Evolutionary conservation across 2,329 filamentous ascomycete species (phyloP), one percentile per base, ranked within the genome.

Genomic region (Fusarium sp.): DNA sequence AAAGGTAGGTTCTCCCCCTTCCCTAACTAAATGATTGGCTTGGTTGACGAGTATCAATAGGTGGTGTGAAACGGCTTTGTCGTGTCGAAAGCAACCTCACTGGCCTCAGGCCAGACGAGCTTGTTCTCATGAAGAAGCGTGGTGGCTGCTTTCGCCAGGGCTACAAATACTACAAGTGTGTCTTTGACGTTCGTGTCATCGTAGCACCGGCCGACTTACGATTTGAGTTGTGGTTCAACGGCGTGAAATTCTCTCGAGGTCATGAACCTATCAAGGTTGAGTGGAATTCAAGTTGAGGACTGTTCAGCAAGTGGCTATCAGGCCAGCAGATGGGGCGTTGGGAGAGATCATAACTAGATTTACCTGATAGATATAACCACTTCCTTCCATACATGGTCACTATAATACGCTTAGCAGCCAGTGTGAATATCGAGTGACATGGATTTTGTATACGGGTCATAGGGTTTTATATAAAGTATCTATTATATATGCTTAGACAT

Each of bases 221-320:
- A 9, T 57, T 57, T 27, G 54, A 57, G 34, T 1, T 38, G 54
- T 57, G 54, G 54, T 57, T 57, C 10, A 27, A 37, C 0, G 20
- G 54, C 0, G 14, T 37, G 54, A 57, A 57, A 22, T 57, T 57
- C 20, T 57, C 54, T 11, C 14, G 54, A 1, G 22, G 22, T 5
- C 54, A 57, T 38, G 54, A 57, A 11, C 31, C 54, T 34, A 57
- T 57, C 20, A 57, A 57, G 10, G 34, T 57, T 10, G 34, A 57
- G 31, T 57, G 54, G 54, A 37, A 57, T n/a, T 57, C 10, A 54
- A 31, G 50, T 54, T 14, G 11, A 54, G 4, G 11, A 4, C 50
- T 34, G 2, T 20, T 29, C 2, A 29, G 11, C 18, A 5, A 1
- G 18, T 8, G 5, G 24, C 5, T 2, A 13, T 5, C 5, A 4